Percentiles rank a stretch among this genome's conserved stretches.
Conservation (phyloP, 1,284 basidiomycete species). For the Anthracocystis panici-leucophaei region DNA sequence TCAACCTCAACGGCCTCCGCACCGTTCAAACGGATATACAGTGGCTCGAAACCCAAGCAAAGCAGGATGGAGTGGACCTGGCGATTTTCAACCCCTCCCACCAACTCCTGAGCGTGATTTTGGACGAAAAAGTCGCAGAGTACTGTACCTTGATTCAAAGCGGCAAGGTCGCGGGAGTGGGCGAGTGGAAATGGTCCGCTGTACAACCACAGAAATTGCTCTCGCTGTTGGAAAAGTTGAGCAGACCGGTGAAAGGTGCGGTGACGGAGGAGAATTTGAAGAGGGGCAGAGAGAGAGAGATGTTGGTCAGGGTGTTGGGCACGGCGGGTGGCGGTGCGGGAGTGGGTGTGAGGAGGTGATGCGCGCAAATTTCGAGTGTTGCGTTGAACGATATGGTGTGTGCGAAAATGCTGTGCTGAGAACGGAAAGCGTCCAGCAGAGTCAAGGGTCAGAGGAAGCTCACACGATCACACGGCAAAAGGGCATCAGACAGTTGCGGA, state of each 20-base stretch:
- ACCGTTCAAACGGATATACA: conserved; percentile 46
- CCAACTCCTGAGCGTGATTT: conserved; percentile 82
- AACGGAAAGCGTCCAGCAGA: too few relatives aligned
- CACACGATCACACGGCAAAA: too few relatives aligned
- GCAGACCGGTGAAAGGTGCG: neutral
- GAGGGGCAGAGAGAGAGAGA: conserved; percentile 22
- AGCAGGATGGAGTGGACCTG: conserved; percentile 11
- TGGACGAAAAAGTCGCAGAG: conserved; percentile 83
- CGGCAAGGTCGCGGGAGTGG: conserved; percentile 11
- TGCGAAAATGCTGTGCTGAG: too few relatives aligned
- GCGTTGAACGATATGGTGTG: too few relatives aligned
- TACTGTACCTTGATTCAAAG: conserved; percentile 72
- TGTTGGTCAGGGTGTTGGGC: conserved; percentile 9
- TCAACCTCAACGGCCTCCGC: conserved; percentile 24
- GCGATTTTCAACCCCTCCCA: conserved; percentile 12
- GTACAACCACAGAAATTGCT: conserved; percentile 32
- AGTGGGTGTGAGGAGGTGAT: neutral
- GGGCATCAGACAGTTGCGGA: too few relatives aligned
- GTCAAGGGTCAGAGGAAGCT: too few relatives aligned
- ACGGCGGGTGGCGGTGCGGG: neutral
- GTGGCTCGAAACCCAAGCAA: conserved; percentile 50
- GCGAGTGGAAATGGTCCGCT: conserved; percentile 7
- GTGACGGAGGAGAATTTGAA: conserved; percentile 3
- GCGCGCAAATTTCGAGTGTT: too few relatives aligned
- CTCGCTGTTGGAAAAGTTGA: conserved; percentile 42